Conservation (phyloP, 352 stramenopile species). For the Lagenidium sp. region DNA sequence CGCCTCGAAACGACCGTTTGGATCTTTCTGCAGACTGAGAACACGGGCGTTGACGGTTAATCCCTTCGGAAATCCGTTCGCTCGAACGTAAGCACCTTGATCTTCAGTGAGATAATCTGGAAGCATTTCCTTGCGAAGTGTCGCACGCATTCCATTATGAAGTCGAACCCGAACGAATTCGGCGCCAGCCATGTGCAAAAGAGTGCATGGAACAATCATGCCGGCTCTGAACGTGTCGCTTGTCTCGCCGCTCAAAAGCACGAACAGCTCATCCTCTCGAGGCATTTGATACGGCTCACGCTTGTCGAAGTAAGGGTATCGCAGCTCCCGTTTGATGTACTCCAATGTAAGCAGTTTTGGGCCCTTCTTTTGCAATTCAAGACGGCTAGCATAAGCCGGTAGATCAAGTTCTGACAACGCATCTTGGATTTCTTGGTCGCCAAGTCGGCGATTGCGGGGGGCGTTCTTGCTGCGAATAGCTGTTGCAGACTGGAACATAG, state of each 20-base stretch:
- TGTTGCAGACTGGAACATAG: constrained; percentile 85
- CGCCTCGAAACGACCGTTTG: constrained; percentile 64
- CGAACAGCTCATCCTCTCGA: constrained; percentile 81
- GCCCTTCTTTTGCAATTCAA: constrained; percentile 88
- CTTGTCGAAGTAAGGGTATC: constrained; percentile 87
- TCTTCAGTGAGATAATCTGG: constrained; percentile 68
- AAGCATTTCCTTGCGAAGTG: constrained; percentile 62
- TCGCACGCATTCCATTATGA: constrained; percentile 78
- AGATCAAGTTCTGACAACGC: constrained; percentile 80
- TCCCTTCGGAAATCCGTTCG: constrained; percentile 61
- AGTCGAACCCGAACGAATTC: constrained; percentile 76
- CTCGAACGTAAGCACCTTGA: constrained; percentile 13
- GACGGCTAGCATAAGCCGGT: constrained; percentile 71
- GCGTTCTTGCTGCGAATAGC: constrained; percentile 65
- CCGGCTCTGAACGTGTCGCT: constrained; percentile 67
- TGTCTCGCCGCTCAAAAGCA: constrained; percentile 80
- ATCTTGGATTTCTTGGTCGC: constrained; percentile 81
- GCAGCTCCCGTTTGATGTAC: constrained; percentile 85
- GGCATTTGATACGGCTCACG: constrained; percentile 77
- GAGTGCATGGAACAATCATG: constrained; percentile 82
- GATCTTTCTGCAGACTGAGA: constrained; percentile 57
- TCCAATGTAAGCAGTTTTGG: constrained; percentile 81
- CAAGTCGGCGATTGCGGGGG: constrained; percentile 39
- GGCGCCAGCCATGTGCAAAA: constrained; percentile 76
- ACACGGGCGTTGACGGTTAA: constrained; percentile 86